These are phyloP conservation scores for Amauroascus verrucosus DNA, from an alignment of 2,329 filamentous ascomycete species.

Conservation along the genomic window DNA sequence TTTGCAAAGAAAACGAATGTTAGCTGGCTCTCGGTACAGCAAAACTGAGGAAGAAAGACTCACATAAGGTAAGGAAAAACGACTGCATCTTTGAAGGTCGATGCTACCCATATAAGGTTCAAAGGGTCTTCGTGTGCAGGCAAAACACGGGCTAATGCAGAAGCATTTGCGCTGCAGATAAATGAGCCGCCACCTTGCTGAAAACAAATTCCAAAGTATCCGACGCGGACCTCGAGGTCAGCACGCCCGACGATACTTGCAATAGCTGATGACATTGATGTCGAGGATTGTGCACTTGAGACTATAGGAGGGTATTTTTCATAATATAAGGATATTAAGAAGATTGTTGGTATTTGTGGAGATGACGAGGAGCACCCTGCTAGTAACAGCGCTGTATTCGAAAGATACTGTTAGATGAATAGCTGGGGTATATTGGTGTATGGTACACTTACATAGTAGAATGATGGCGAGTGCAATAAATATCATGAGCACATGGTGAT, in stretches of 20 bases:
- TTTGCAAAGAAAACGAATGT: constrained; percentile 27
- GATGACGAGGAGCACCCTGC: constrained; percentile 96
- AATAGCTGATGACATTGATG: constrained; percentile 74
- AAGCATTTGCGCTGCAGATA: constrained; percentile 96
- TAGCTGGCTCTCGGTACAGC: constrained; percentile 8
- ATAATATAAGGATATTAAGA: constrained; percentile 97
- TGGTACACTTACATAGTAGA: constrained; percentile 64
- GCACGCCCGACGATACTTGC: constrained; percentile 81
- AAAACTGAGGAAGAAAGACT: constrained; percentile 27
- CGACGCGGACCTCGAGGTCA: constrained; percentile 78
- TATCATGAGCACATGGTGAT: constrained; percentile 92
- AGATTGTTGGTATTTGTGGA: constrained; percentile 87
- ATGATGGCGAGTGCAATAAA: constrained; percentile 90
- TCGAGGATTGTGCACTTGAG: constrained; percentile 80
- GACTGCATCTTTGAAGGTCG: constrained; percentile 96
- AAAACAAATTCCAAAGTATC: constrained; percentile 96
- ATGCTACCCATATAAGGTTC: constrained; percentile 93
- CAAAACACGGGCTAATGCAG: constrained; percentile 78
- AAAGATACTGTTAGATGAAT: constrained; percentile 14
- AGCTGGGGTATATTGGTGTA: neutral
- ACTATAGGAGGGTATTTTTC: constrained; percentile 72
- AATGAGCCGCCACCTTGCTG: constrained; percentile 82
- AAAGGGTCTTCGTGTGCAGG: constrained; percentile 86
- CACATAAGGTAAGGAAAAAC: constrained; percentile 95
- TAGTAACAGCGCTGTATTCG: constrained; percentile 65